Base-by-base conservation (phyloP, 352 stramenopile genomes). In the Phytophthora lateralis region DNA sequence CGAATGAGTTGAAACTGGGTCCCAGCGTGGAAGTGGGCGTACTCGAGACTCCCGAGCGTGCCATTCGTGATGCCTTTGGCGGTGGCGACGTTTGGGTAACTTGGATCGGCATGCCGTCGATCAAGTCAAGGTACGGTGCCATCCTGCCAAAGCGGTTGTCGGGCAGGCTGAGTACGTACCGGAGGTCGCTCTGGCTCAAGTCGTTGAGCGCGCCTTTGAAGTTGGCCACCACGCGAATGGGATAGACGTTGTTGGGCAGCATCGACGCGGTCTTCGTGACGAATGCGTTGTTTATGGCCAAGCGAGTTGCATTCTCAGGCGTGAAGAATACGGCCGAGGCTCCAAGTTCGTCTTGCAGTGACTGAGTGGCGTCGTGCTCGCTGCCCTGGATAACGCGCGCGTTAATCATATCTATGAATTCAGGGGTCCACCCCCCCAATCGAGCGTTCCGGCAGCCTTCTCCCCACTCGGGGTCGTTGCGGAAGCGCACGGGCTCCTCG, bases 71-170 rank as follows among this genome's bases (percentile, higher is more conserved):
- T 24, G 1, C 10, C 15, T 26, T 54, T 61, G 9, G 3, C 32
- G 18, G 54, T 17, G 12, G 20, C 9, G 1, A 60, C 43, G 12
- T 64, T 63, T 60, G 54, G 1, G 54, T 64, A 4, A 71, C 44
- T 39, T 71, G 63, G 17, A 66, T 50, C 2, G 55, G 55, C 61
- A 65, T 70, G 9, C 61, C 54, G 9, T 49, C 44, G 6, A 61
- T 52, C 0, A 65, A 27, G 14, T 70, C 48, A 5, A 64, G 39
- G 34, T 61, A 70, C 1, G 62, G 42, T 29, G 54, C 48, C 48
- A 65, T 48, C 0, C 61, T 5, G 4, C 41, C 61, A 17, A 69
- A 64, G 2, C 18, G 6, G 3, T 26, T 35, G 17, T 63, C 35
- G 2, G 55, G 26, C 1, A 54, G 20, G 12, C 17, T 34, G 10